phyloP scores from a whole-genome alignment of 176 grass and related monocot genomes.

The Ensete glaucum region DNA sequence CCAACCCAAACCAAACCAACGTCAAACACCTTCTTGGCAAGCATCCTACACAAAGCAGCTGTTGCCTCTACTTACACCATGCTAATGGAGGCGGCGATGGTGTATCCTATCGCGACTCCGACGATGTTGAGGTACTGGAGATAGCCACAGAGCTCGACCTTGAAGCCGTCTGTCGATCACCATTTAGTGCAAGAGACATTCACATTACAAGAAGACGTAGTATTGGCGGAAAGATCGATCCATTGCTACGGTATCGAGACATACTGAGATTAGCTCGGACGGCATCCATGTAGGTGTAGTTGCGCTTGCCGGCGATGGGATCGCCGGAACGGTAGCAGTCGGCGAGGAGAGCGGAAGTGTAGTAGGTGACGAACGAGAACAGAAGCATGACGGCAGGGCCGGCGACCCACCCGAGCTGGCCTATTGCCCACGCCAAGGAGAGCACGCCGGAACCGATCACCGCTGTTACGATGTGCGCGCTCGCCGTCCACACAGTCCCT shows the following conservation, averaged over 20 bases:
- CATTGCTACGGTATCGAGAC: not conserved
- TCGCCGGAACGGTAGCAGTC: constrained; percentile 82
- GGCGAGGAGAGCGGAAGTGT: constrained; percentile 65
- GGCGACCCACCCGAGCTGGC: constrained; percentile 77
- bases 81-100: constrained; percentile 9
- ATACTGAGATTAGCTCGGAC: constrained; percentile 55
- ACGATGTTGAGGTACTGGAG: constrained; percentile 16
- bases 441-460: constrained; percentile 91
- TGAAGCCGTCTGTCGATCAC: not conserved
- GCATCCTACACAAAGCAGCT: not conserved
- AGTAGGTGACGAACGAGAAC: constrained; percentile 82
- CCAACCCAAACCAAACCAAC: not conserved
- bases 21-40: not conserved
- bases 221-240: not conserved
- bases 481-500: constrained; percentile 86
- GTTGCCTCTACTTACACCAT: constrained; percentile 1
- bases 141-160: constrained; percentile 8
- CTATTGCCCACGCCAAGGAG: constrained; percentile 78
- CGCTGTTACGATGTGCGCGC: constrained; percentile 88
- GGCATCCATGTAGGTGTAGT: constrained; percentile 93
- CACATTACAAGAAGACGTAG: not conserved
- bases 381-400: constrained; percentile 78
- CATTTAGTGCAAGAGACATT: not conserved
- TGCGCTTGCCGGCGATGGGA: constrained; percentile 56
- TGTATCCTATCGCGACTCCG: constrained; percentile 8